Conservation (phyloP, 2,329 filamentous ascomycete genomes). For the Cercospora berteroae region DNA sequence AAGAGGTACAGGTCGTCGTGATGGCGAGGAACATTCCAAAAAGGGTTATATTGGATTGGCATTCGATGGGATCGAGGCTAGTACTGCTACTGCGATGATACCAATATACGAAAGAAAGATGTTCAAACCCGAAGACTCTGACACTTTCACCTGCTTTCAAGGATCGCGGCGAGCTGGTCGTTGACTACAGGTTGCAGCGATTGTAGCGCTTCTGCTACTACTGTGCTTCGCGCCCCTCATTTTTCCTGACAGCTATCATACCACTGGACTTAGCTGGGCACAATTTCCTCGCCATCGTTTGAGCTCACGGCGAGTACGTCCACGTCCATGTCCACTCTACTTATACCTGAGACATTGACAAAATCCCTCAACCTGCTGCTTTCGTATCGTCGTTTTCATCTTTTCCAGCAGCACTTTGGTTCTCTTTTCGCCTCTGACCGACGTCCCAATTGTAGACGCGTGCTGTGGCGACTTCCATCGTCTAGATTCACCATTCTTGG, state of each 20-base stretch:
- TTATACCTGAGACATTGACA: neutral
- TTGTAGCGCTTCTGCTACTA: neutral
- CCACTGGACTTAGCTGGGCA: too few relatives aligned
- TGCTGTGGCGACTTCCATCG: constrained; percentile 92
- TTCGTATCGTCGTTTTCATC: neutral
- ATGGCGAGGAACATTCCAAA: neutral
- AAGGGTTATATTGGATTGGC: neutral
- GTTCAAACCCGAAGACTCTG: neutral
- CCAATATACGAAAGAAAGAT: neutral
- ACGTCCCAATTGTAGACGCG: constrained; percentile 99
- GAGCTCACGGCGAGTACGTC: too few relatives aligned
- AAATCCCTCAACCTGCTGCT: neutral
- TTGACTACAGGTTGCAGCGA: neutral
- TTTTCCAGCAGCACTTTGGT: constrained; percentile 41
- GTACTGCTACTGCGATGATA: neutral
- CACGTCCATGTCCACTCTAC: too few relatives aligned
- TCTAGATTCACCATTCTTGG: constrained; percentile 53
- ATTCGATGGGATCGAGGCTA: neutral
- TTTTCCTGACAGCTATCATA: neutral
- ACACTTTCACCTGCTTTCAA: neutral
- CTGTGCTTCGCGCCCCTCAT: neutral
- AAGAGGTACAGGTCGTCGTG: neutral
- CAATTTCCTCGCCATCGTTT: too few relatives aligned
- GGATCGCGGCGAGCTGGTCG: neutral
- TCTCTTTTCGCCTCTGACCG: constrained; percentile 89